Evolutionary conservation across 257 asterid genomes (phyloP), one percentile per base, ranked within the genome.

Genomic region (Rubia yunnanensis): DNA sequence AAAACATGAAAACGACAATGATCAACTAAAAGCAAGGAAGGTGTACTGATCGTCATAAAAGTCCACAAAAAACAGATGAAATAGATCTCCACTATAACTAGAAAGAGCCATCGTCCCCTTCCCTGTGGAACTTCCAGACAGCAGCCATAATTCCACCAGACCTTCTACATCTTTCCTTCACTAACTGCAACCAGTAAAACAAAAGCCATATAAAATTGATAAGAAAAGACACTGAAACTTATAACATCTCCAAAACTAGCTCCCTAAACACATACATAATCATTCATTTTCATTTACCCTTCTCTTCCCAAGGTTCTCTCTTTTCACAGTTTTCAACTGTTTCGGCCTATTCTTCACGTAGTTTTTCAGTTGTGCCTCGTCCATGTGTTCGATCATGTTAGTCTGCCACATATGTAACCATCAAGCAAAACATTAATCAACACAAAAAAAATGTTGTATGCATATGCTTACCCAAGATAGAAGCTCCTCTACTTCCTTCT

Each of bases 401-500:
- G 56, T 22, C 56, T 50, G 56, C 56, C 56, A 50, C 5, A 50
- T 7, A 50, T 1, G 0, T 5, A 5, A 18, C 15, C 26, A 18
- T n/a, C 54, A 48, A 48, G 17, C 18, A n/a, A 1, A 26, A 26
- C 3, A 26, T n/a, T 15, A 57, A 14, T 27, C 1, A 10, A 46
- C 36, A 15, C 13, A 10, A 48, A 60, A 34, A 44, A 10, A 1
- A 49, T 20, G 3, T 15, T 44, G 50, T n/a, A 22, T 50, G 11
- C 27, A 34, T 24, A 6, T 14, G 24, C 56, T 27, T 62, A 70
- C 74, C 74, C 64, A 38, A 35, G 44, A 24, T n/a, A 63, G 8
- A 52, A 70, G 69, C 39, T 70, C 74, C 46, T 70, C 52, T 31
- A 70, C 69, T 38, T 70, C 74, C 57, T 70, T 70, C 31, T 63